phyloP scores from a whole-genome alignment of 106 monocot species.

The Iris macrosiphon region DNA sequence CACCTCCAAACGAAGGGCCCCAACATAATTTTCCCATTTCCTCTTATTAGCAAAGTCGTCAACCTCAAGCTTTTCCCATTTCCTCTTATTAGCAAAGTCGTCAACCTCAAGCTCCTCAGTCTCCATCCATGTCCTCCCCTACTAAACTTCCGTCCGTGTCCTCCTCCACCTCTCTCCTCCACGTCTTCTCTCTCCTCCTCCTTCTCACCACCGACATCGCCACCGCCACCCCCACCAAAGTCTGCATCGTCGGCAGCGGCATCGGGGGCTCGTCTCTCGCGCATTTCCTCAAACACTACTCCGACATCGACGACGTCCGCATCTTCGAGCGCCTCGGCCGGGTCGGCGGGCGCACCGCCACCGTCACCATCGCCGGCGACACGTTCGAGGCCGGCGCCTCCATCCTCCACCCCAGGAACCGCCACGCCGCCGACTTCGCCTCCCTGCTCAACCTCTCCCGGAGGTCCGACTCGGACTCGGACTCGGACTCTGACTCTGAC shows the following conservation, averaged over 20 bases:
- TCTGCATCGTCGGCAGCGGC: conserved; percentile 81
- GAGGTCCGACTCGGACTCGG: conserved; percentile 4
- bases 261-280: conserved; percentile 71
- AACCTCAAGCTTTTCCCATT: no score
- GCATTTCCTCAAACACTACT: conserved; percentile 56
- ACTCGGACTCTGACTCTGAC: conserved; percentile 3
- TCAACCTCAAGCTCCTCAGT: no score
- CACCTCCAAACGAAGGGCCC: no score
- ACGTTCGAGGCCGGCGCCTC: conserved; percentile 86
- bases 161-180: not conserved
- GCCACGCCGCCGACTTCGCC: conserved; percentile 64
- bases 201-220: not conserved
- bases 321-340: conserved; percentile 56
- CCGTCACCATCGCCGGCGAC: conserved; percentile 62
- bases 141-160: not conserved
- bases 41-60: no score
- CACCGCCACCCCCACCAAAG: conserved; percentile 5
- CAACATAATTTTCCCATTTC: no score
- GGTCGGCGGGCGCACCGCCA: conserved; percentile 86
- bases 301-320: conserved; percentile 44
- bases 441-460: conserved; percentile 42
- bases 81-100: no score
- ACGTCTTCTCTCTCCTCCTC: conserved; percentile 4
- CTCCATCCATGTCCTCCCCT: no score
- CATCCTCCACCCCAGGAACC: conserved; percentile 83